phyloP scores from a whole-genome alignment of 352 stramenopile species.

The Saprolegnia diclina region DNA sequence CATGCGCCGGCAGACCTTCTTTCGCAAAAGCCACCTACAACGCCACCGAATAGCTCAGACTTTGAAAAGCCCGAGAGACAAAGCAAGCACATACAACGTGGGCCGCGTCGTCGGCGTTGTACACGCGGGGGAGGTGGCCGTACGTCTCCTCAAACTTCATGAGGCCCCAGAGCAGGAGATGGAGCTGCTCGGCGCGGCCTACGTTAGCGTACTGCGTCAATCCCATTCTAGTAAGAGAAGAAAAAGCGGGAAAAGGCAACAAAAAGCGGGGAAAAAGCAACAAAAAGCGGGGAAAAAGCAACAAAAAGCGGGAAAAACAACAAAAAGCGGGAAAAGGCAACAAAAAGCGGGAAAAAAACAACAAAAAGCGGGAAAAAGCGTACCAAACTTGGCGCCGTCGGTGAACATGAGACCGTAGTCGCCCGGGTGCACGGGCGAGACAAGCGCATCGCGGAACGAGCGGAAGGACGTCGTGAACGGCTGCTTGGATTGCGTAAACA shows the following conservation, averaged over 20 bases:
- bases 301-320: too few species aligned
- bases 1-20: slow-evolving; percentile 39
- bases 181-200: slow-evolving; percentile 74
- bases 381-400: slow-evolving; percentile 71
- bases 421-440: slow-evolving; percentile 54
- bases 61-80: neutral
- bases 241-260: neutral
- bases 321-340: neutral
- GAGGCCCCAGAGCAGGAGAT: slow-evolving; percentile 68
- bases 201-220: too few species aligned
- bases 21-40: slow-evolving; percentile 50
- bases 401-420: slow-evolving; percentile 83
- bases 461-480: slow-evolving; percentile 67
- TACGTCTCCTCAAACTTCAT: slow-evolving; percentile 73
- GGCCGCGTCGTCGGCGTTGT: slow-evolving; percentile 54
- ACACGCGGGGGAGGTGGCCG: slow-evolving; percentile 50
- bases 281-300: neutral
- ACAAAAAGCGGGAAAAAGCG: neutral
- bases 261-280: too few species aligned
- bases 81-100: slow-evolving; percentile 36
- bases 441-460: slow-evolving; percentile 65
- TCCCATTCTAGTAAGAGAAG: too few species aligned
- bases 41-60: too few species aligned
- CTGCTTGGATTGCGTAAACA: slow-evolving; percentile 82
- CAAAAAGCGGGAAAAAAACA: neutral